phyloP scores from a whole-genome alignment of 1,284 basidiomycete species.

The Chiua sp. region DNA sequence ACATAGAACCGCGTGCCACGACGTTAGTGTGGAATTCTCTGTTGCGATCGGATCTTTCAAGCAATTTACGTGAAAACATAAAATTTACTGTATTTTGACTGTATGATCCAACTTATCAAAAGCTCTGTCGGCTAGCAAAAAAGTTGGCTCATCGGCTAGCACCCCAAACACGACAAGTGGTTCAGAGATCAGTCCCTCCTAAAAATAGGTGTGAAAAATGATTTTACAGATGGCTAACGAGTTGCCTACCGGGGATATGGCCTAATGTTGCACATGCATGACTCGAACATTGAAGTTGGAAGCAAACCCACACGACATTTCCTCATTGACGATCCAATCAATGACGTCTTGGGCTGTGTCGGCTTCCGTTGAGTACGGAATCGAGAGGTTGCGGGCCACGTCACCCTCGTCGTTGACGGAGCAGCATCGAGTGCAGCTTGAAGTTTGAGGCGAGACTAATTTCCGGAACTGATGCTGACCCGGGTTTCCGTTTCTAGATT shows the following conservation, averaged over 20 bases:
- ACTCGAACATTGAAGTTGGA: too few relatives aligned
- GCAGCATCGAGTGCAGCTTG: too few relatives aligned
- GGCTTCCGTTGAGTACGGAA: constrained; percentile 93
- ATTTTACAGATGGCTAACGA: background rate
- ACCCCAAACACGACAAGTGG: constrained; percentile 87
- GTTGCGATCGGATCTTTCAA: constrained; percentile 95
- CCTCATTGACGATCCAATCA: constrained; percentile 77
- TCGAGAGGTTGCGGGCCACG: too few relatives aligned
- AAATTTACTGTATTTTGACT: too few relatives aligned
- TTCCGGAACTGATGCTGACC: too few relatives aligned
- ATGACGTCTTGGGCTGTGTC: constrained; percentile 88
- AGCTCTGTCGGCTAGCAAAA: too few relatives aligned
- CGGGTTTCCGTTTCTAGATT: too few relatives aligned
- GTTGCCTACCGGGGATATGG: constrained; percentile 68
- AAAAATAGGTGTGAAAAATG: background rate
- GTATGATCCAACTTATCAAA: too few relatives aligned
- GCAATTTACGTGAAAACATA: constrained; percentile 82
- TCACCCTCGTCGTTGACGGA: too few relatives aligned
- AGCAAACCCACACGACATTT: constrained; percentile 59
- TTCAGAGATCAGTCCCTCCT: constrained; percentile 78
- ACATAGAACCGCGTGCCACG: too few relatives aligned
- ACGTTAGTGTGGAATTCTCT: too few relatives aligned
- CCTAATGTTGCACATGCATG: constrained; percentile 71
- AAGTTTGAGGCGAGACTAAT: too few relatives aligned
- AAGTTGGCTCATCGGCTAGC: constrained; percentile 90